Evolutionary conservation across 139 green algal species (phyloP), one percentile per base, ranked within the genome.

Genomic region (Volvox reticuliferus): DNA sequence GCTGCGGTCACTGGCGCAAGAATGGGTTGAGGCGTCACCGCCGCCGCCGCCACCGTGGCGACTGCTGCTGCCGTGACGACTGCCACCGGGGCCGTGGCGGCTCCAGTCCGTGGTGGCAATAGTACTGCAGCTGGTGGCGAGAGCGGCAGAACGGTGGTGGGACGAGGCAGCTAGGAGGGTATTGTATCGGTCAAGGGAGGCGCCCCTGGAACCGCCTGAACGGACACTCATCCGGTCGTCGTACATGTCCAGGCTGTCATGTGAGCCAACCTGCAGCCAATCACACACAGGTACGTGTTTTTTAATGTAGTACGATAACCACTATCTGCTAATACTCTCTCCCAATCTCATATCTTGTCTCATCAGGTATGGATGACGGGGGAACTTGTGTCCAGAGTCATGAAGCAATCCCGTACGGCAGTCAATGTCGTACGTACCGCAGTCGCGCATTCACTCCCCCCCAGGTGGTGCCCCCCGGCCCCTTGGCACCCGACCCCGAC

Each of bases 181-280:
- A 62, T 91, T 89, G 37, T 89, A 76, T n/a, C 93, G 87, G 91
- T 93, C 93, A 5, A 95, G 37, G 62, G 86, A 92, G 69, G 21
- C 69, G 16, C 67, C 28, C 13, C 9, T 1, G 13, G 73, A 55
- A 67, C 81, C 78, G n/a, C 50, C 50, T 13, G 63, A 55, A 71
- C 76, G 79, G 0, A 71, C 44, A 30, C 86, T 92, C 88, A 91
- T 90, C 80, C 93, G 93, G 35, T 93, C 92, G 82, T 95, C 93
- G 78, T 95, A 95, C 76, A 94, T 79, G 85, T 93, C 92, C 55
- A 95, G 86, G 32, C 69, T 91, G 91, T 94, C 93, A 33, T 94
- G 35, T 69, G 69, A 90, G 92, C 93, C 88, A 3, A 82, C 67
- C 77, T 84, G 71, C 21, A 20, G 14, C 67, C 22, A 55, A 9